Conservation (phyloP, 495 filamentous ascomycete species). For the Glarea lozoyensis region DNA sequence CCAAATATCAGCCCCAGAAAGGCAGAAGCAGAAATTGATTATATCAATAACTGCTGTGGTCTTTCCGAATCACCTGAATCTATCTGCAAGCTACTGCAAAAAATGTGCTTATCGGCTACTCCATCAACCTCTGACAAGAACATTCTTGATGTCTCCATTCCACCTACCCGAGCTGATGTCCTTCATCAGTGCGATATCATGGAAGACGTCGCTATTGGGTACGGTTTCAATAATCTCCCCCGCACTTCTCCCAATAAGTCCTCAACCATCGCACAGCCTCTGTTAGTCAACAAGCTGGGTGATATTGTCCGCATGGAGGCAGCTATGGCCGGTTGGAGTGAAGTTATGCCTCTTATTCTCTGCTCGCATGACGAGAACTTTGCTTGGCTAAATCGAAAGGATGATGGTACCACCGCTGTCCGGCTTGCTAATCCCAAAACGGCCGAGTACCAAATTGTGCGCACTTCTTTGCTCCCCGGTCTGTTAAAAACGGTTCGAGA, state of each 20-base stretch:
- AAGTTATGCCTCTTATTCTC: slow-evolving; percentile 92
- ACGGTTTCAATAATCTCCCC: slow-evolving; percentile 92
- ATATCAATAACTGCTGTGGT: slow-evolving; percentile 87
- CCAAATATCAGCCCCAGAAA: slow-evolving; percentile 70
- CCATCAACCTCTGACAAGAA: slow-evolving; percentile 57
- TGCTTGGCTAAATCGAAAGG: slow-evolving; percentile 84
- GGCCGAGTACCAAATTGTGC: slow-evolving; percentile 90
- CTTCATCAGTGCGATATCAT: slow-evolving; percentile 97
- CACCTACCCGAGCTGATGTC: slow-evolving; percentile 85
- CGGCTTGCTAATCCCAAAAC: slow-evolving; percentile 94
- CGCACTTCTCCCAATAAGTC: slow-evolving; percentile 73
- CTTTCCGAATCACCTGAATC: slow-evolving; percentile 59
- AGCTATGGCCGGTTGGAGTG: slow-evolving; percentile 91
- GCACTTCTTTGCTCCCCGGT: slow-evolving; percentile 81
- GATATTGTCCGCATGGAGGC: slow-evolving; percentile 88
- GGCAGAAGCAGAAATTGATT: slow-evolving; percentile 76
- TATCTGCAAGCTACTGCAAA: slow-evolving; percentile 66
- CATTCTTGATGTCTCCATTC: slow-evolving; percentile 70
- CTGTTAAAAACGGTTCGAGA: slow-evolving; percentile 91
- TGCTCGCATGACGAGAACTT: slow-evolving; percentile 99
- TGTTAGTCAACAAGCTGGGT: slow-evolving; percentile 86
- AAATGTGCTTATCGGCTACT: slow-evolving; percentile 75
- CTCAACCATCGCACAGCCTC: slow-evolving; percentile 75
- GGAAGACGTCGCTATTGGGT: slow-evolving; percentile 94
- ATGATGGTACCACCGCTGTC: slow-evolving; percentile 79